Percentiles rank a stretch among this genome's conserved stretches.
Conservation (phyloP, 148 eudicot genomes). For the Rhododendron kiyosumense region DNA sequence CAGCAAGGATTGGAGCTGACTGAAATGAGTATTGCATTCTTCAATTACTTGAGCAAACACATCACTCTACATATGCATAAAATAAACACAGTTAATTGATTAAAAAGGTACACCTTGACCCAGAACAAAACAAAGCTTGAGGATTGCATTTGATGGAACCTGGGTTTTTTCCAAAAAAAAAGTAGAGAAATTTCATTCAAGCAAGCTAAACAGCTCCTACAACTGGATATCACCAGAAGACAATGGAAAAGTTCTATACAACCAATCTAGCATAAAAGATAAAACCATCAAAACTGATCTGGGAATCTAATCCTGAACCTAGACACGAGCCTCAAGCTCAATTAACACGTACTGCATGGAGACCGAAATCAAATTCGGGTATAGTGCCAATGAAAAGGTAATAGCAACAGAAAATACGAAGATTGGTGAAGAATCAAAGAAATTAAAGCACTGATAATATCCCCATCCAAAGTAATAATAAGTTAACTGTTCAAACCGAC, state of each 20-base stretch:
- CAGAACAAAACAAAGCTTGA: neutral
- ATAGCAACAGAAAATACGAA: neutral
- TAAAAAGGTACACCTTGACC: neutral
- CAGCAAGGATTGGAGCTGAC: conserved; percentile 53
- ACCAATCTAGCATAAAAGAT: neutral
- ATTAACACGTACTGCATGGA: neutral
- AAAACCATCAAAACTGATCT: neutral
- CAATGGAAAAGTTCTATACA: neutral
- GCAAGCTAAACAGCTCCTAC: neutral
- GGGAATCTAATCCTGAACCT: neutral
- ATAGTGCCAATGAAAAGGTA: neutral
- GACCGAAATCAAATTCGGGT: neutral
- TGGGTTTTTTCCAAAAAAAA: too few relatives aligned
- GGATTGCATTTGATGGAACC: neutral
- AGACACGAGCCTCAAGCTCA: neutral
- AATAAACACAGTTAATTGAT: conserved; percentile 4
- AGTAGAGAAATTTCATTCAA: neutral
- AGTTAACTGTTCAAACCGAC: neutral
- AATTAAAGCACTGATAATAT: neutral
- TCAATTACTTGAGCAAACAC: conserved; percentile 70
- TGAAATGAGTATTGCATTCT: conserved; percentile 76
- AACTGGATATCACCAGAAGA: neutral
- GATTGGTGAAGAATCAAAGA: too few relatives aligned
- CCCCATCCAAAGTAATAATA: neutral
- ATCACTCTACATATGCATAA: conserved; percentile 50